A percentile compares a stretch with the other conserved stretches of the same genome.
phyloP scores from a whole-genome alignment of 164 flowering plant genomes.

The Warburgia ugandensis region DNA sequence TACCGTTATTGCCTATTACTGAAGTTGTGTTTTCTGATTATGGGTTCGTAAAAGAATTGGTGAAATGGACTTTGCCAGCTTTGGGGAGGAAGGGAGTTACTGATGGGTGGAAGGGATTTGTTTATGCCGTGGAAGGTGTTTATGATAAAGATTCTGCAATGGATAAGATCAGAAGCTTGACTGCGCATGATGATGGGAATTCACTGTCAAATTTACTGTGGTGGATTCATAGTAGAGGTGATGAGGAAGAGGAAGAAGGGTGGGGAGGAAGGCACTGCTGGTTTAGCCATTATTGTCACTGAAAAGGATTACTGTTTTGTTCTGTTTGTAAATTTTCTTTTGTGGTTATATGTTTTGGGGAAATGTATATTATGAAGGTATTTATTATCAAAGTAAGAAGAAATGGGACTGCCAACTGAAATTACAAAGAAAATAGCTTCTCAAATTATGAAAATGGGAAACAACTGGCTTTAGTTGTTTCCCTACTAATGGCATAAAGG shows the following conservation, averaged over 20 bases:
- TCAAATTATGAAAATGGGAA: no score
- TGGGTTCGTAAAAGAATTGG: slow-evolving; percentile 46
- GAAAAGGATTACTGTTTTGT: slow-evolving; percentile 5
- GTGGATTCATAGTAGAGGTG: slow-evolving; percentile 73
- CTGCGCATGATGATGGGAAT: slow-evolving; percentile 73
- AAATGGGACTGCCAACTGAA: no score
- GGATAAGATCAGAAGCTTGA: slow-evolving; percentile 48
- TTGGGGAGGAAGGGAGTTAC: slow-evolving; percentile 64
- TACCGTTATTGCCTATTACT: slow-evolving; percentile 71
- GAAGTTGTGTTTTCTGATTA: slow-evolving; percentile 63
- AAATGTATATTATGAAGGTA: no score
- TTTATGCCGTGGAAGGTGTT: slow-evolving; percentile 67
- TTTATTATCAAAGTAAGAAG: no score
- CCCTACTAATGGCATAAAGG: no score
- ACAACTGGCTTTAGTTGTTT: no score
- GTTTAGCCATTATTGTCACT: slow-evolving; percentile 48
- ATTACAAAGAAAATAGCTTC: no score
- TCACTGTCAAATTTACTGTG: slow-evolving; percentile 72
- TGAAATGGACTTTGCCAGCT: slow-evolving; percentile 69
- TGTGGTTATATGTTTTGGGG: no score
- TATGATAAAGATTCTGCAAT: slow-evolving; percentile 58
- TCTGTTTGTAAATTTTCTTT: no score
- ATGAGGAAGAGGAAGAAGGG: slow-evolving; percentile 15
- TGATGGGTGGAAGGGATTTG: slow-evolving; percentile 93
- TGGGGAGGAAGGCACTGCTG: slow-evolving; percentile 34